Conservation (phyloP, 106 monocot genomes). For the Dendrobium nobile region DNA sequence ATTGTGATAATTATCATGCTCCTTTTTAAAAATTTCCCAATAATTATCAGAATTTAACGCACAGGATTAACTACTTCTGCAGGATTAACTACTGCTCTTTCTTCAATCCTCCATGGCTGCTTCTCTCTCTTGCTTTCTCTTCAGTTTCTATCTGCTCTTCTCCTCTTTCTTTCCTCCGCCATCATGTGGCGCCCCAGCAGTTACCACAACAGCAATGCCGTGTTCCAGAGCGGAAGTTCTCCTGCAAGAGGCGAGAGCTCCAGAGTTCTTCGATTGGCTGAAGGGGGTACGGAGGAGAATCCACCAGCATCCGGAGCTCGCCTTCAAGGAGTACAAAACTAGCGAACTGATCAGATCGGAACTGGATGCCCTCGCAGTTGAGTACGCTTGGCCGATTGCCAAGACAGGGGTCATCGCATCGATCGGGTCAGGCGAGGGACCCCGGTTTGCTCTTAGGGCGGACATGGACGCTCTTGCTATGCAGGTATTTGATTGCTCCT, state of each 20-base stretch:
- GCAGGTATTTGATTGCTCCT: conserved; percentile 27
- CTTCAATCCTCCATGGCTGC: not conserved
- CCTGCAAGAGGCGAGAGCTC: conserved; percentile 17
- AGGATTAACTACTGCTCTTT: no score
- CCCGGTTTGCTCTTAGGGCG: conserved; percentile 49
- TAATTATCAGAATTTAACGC: no score
- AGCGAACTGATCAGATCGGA: conserved; percentile 49
- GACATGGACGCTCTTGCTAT: conserved; percentile 72
- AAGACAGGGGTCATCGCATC: conserved; percentile 65
- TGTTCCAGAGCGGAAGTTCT: not conserved
- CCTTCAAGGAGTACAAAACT: conserved; percentile 55
- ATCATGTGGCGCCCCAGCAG: not conserved
- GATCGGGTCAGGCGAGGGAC: conserved; percentile 56
- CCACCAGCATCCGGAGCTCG: conserved; percentile 77
- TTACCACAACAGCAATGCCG: not conserved
- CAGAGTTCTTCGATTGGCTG: conserved; percentile 53
- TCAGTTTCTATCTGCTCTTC: not conserved
- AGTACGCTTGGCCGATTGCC: conserved; percentile 65
- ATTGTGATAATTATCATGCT: no score
- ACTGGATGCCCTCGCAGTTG: conserved; percentile 54
- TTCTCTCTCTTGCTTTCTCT: not conserved
- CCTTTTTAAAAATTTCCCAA: no score
- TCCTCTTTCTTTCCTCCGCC: not conserved
- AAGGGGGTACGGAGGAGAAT: conserved; percentile 38
- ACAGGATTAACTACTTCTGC: no score